Percentiles rank a stretch among this genome's conserved stretches.
Conservation (phyloP, 2,329 filamentous ascomycete genomes). For the Phaeosphaeriaceae sp. region DNA sequence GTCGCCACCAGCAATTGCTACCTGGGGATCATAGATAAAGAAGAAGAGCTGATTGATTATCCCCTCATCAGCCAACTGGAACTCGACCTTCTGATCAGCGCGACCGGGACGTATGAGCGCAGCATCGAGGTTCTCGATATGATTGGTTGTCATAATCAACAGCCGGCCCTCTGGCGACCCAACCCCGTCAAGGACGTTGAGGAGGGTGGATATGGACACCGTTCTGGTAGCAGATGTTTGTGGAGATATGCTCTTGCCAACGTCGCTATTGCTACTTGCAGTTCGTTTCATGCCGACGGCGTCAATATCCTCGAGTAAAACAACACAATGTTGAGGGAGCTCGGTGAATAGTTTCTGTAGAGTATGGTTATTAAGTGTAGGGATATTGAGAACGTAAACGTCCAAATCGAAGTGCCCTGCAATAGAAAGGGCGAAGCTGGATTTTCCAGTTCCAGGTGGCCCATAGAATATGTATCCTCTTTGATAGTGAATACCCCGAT, state of each 20-base stretch:
- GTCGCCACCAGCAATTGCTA: background rate
- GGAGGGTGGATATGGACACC: conserved; percentile 49
- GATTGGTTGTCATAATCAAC: conserved; percentile 81
- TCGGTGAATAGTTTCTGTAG: conserved; percentile 19
- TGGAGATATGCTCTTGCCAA: conserved; percentile 49
- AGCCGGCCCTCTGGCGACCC: conserved; percentile 77
- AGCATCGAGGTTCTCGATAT: conserved; percentile 72
- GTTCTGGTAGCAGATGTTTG: too few relatives aligned
- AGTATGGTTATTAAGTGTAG: conserved; percentile 11
- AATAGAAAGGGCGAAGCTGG: conserved; percentile 11
- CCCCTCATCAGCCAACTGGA: conserved; percentile 44
- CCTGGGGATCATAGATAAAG: conserved; percentile 12
- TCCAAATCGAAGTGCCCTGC: conserved; percentile 16
- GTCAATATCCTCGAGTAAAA: conserved; percentile 23
- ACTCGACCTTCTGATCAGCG: conserved; percentile 63
- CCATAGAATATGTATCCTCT: conserved; percentile 21
- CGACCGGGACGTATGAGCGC: conserved; percentile 66
- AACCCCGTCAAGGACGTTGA: conserved; percentile 82
- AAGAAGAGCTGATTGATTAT: conserved; percentile 18
- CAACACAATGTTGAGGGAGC: conserved; percentile 16
- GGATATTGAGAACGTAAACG: conserved; percentile 18
- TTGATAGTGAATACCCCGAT: conserved; percentile 13
- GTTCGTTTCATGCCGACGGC: conserved; percentile 4
- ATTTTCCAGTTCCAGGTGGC: conserved; percentile 19
- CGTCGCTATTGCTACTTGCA: background rate